Conservation (phyloP, 2,329 filamentous ascomycete genomes). For the Alternaria hordeiaustralica region DNA sequence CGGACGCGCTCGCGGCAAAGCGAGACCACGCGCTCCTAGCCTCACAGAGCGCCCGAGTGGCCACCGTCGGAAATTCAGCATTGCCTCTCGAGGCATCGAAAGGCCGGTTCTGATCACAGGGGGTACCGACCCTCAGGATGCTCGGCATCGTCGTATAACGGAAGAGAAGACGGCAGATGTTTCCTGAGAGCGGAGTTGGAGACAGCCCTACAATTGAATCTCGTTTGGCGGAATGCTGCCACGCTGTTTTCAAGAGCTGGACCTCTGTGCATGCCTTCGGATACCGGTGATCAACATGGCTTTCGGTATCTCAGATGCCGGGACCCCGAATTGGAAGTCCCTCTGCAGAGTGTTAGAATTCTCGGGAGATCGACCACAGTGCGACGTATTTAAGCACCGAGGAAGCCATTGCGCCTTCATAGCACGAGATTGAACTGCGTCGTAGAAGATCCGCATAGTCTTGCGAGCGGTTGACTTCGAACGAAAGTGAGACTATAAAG, state of each 20-base stretch:
- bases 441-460: not conserved
- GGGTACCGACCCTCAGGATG: slow-evolving; percentile 29
- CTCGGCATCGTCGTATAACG: slow-evolving; percentile 33
- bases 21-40: slow-evolving; percentile 67
- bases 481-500: not conserved
- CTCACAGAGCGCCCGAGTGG: slow-evolving; percentile 64
- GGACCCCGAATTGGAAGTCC: not conserved
- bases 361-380: not conserved
- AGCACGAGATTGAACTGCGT: not conserved
- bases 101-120: slow-evolving; percentile 29
- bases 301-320: not conserved
- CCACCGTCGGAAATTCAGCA: slow-evolving; percentile 53
- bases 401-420: not conserved
- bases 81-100: slow-evolving; percentile 41
- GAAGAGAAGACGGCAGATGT: slow-evolving; percentile 24
- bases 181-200: not conserved
- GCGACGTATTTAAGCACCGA: not conserved
- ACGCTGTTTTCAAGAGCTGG: not conserved
- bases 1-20: slow-evolving; percentile 65
- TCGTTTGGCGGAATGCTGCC: not conserved
- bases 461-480: not conserved
- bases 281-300: not conserved
- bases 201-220: not conserved
- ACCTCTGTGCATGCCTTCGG: not conserved
- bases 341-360: not conserved